These are phyloP conservation scores for Sugiyamaella neomexicana DNA, from an alignment of 1,139 yeast genomes.

Conservation along the genomic window DNA sequence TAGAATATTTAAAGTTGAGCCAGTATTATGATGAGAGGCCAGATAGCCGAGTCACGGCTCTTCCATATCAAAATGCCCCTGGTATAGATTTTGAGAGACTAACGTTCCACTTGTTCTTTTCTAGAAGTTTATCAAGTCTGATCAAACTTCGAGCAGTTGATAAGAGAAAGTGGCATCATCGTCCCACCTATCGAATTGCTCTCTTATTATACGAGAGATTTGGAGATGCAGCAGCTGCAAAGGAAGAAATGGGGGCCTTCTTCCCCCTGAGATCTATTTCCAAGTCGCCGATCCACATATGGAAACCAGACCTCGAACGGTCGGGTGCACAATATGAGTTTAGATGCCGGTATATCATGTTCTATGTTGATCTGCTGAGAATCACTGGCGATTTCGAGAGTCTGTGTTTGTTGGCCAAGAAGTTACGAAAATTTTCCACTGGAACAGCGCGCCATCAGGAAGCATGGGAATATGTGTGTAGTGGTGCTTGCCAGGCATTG, in stretches of 20 bases:
- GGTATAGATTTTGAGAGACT: conserved; percentile 3
- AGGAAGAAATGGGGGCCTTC: conserved; percentile 60
- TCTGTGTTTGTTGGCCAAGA: conserved; percentile 61
- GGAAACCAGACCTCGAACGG: conserved; percentile 91
- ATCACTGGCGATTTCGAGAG: conserved; percentile 57
- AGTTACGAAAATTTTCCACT: conserved; percentile 71
- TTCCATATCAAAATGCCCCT: neutral
- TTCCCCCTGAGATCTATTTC: conserved; percentile 63
- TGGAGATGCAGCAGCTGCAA: conserved; percentile 54
- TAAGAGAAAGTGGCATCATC: conserved; percentile 90
- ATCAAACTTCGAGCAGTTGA: conserved; percentile 55
- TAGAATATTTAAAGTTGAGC: conserved; percentile 41
- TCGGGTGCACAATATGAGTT: conserved; percentile 92
- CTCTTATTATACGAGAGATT: conserved; percentile 57
- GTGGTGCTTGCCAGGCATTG: conserved; percentile 53
- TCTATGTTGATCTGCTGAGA: conserved; percentile 59
- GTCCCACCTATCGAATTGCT: conserved; percentile 77
- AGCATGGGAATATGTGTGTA: conserved; percentile 62
- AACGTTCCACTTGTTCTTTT: conserved; percentile 29
- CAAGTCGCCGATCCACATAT: conserved; percentile 75
- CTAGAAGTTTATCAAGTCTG: conserved; percentile 41
- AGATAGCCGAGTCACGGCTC: conserved; percentile 1
- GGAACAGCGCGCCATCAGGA: conserved; percentile 63
- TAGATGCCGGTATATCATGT: conserved; percentile 66
- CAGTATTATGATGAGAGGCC: conserved; percentile 24